These are phyloP conservation scores for Cordyceps javanica DNA, from an alignment of 2,329 filamentous ascomycete species.

Conservation along the genomic window DNA sequence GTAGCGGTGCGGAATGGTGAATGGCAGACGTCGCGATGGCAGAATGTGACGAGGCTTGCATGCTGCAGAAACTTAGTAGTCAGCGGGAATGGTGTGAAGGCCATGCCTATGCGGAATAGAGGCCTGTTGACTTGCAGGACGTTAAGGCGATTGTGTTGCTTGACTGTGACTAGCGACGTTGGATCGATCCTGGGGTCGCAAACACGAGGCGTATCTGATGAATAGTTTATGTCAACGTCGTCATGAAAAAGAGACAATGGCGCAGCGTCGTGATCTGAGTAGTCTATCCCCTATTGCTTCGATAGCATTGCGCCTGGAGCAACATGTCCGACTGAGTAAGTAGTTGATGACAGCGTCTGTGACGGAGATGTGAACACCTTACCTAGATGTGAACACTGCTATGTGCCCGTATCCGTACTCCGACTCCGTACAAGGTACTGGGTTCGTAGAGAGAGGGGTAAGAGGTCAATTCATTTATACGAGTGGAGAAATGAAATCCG, in stretches of 20 bases:
- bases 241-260: not conserved
- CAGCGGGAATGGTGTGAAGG: not conserved
- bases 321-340: no score
- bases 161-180: not conserved
- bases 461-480: not conserved
- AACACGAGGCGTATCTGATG: not conserved
- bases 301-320: not conserved
- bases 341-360: not conserved
- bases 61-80: not conserved
- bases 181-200: not conserved
- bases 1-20: conserved; percentile 4
- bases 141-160: not conserved
- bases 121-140: not conserved
- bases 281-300: not conserved
- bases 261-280: no score
- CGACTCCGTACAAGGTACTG: no score
- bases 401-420: no score
- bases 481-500: not conserved
- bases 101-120: not conserved
- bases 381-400: no score
- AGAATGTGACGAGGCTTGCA: conserved; percentile 11
- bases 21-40: not conserved
- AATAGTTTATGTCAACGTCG: not conserved
- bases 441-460: no score
- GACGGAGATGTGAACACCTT: not conserved